Base-by-base conservation (phyloP, 2,329 filamentous ascomycete species). In the Aspergillus sp. region DNA sequence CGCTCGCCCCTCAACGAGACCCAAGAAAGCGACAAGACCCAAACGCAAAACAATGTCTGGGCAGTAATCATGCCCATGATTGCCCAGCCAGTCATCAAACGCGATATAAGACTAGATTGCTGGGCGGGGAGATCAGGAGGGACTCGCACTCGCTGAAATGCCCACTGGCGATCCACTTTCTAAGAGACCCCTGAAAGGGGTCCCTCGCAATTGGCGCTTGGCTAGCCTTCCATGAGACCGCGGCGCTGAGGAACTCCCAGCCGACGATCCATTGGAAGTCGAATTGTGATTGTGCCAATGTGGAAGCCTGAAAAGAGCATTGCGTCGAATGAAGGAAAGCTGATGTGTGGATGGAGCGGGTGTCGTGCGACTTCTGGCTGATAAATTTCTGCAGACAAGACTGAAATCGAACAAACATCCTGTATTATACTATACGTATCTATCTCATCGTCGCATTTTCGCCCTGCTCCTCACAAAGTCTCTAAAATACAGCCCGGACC, bases 401-500 rank as follows among this genome's bases (percentile, higher is more conserved):
- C 34, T 41, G 34, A 41, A 41, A 41, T 15, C 13, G 34, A 41
- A 41, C 34, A 41, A 41, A 41, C 34, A 41, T 41, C 34, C 34
- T 41, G 34, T 41, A 41, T 41, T 41, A 41, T 41, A 41, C 34
- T 41, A 41, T 41, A 41, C 34, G 34, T 41, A 50, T 52, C 48
- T 57, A 57, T 57, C 48, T 31, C 55, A 57, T 55, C 43, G 23
- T 57, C 47, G 43, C 41, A 59, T 59, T 59, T 58, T 61, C 54
- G 49, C 54, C 59, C 59, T 58, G 54, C 49, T 49, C 57, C 53
- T 55, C 11, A 57, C 60, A 43, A 59, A 28, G 23, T 45, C 59
- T 62, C 58, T 63, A 63, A 43, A 65, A 65, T 65, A 65, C 63
- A 65, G 41, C 51, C 62, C 62, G 22, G 13, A 23, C 51, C 22